Evolutionary conservation across 768 basidiomycete genomes (phyloP), one percentile per base, ranked within the genome.

Genomic region (Lentinula sp.): DNA sequence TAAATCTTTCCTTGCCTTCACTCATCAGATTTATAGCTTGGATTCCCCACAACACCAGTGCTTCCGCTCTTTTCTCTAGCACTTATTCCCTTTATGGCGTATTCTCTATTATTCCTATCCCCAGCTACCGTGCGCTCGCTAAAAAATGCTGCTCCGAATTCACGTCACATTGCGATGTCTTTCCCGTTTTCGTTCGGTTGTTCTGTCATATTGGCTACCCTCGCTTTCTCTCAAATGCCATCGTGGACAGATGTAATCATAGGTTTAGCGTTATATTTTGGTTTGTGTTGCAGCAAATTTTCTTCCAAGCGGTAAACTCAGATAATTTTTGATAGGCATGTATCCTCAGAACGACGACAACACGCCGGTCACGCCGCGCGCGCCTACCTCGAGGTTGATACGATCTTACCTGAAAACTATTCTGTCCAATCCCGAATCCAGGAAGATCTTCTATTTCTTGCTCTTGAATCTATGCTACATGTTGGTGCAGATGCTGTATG

Each of bases 391-490:
- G 37, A 80, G 81, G 61, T 72, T 85, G 41, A 72, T 82, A 60
- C 82, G 83, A 57, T 81, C 85, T 35, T 94, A 97, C 71, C 76
- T 98, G 57, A 95, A 96, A 69, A 88, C 91, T 10, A 92, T 99
- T 60, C 79, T 98, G 41, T 86, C 89, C 18, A 96, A 96, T 66
- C 85, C 88, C 3, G 95, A 98, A 70, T 95, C 93, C 18, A 83
- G 94, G 66, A 91, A 91, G 73, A 98, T 99, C 61, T 98, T 95
- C 73, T 98, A 96, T 74, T 99, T 99, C 75, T 78, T 98, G 54
- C 81, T 95, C 73, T 78, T 99, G 52, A 99, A 99, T 73, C 78
- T 98, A 74, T 88, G 85, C 64, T 99, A 93, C 74, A 98, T 99
- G 97, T 79, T 91, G 45, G 87, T 99, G 10, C 97, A 99, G 74